Evolutionary conservation across 768 basidiomycete species (phyloP).

Genomic region (Russula brevipes): DNA sequence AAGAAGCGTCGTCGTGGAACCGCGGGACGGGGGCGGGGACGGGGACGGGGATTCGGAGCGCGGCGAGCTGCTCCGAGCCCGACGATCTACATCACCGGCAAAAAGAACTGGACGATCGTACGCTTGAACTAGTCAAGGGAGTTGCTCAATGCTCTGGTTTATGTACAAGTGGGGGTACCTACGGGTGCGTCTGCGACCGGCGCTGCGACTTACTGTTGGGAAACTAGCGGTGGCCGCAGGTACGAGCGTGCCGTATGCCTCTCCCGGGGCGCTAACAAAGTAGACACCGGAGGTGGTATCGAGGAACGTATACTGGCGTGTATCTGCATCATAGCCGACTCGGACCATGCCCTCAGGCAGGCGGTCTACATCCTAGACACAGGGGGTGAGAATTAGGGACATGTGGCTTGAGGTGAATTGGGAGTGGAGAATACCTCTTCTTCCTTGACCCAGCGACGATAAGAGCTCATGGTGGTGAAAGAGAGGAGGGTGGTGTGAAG

Average conservation of each 20-base stretch:
- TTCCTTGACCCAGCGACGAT: conserved; percentile 3
- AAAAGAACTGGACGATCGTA: conserved; percentile 19
- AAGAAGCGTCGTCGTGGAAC: neutral
- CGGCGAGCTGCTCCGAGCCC: neutral
- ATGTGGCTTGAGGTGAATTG: neutral
- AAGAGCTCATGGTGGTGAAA: conserved; percentile 3
- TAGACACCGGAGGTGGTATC: neutral
- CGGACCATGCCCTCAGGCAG: conserved; percentile 19
- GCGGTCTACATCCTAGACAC: conserved; percentile 15
- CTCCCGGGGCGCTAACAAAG: conserved; percentile 17
- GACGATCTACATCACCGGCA: neutral
- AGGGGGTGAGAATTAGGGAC: neutral
- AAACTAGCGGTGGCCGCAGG: conserved; percentile 9
- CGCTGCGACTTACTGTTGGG: neutral
- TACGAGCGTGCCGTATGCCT: conserved; percentile 18
- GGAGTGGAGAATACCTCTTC: neutral
- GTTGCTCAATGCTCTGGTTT: neutral
- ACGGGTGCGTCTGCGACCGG: conserved; percentile 5
- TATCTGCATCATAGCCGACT: conserved; percentile 20
- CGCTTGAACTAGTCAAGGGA: conserved; percentile 6
- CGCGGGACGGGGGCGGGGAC: neutral
- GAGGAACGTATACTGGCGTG: conserved; percentile 17
- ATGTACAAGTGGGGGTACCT: conserved; percentile 6
- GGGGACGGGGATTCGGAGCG: neutral
- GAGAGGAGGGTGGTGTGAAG: neutral